Conservation (phyloP, 192 early-diverging fungal genomes). For the Fimicolochytrium jonesii region DNA sequence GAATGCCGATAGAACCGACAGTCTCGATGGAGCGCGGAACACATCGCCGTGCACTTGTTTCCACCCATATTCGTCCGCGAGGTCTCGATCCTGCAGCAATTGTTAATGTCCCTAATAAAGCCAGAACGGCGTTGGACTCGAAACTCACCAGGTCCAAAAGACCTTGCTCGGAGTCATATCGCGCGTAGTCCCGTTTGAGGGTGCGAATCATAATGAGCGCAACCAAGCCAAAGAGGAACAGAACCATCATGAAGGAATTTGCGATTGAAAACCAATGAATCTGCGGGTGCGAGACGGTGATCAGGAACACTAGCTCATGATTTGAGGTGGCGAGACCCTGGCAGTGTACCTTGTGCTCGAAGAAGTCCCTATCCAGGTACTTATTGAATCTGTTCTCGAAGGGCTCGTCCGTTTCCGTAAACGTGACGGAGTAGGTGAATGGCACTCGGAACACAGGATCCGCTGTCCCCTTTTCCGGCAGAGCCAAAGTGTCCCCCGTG, state of each 20-base stretch:
- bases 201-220: slow-evolving; percentile 84
- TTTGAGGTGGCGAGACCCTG: neutral
- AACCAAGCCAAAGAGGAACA: slow-evolving; percentile 89
- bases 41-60: slow-evolving; percentile 96
- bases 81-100: slow-evolving; percentile 54
- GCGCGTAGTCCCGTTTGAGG: slow-evolving; percentile 86
- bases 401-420: slow-evolving; percentile 42
- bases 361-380: slow-evolving; percentile 73
- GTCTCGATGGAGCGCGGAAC: slow-evolving; percentile 81
- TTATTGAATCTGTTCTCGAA: slow-evolving; percentile 82
- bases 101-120: too few relatives aligned
- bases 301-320: neutral
- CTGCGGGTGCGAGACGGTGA: slow-evolving; percentile 25
- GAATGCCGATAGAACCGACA: slow-evolving; percentile 72
- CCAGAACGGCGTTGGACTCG: too few relatives aligned
- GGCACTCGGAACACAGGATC: too few relatives aligned
- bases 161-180: slow-evolving; percentile 77
- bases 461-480: neutral
- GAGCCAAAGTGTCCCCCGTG: slow-evolving; percentile 4
- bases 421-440: slow-evolving; percentile 74
- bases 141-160: slow-evolving; percentile 60
- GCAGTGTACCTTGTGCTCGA: slow-evolving; percentile 73
- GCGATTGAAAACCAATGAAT: slow-evolving; percentile 93
- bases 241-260: slow-evolving; percentile 90
- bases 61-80: slow-evolving; percentile 95